phyloP scores from a whole-genome alignment of 805 yeast species.

The Ogataea henricii region DNA sequence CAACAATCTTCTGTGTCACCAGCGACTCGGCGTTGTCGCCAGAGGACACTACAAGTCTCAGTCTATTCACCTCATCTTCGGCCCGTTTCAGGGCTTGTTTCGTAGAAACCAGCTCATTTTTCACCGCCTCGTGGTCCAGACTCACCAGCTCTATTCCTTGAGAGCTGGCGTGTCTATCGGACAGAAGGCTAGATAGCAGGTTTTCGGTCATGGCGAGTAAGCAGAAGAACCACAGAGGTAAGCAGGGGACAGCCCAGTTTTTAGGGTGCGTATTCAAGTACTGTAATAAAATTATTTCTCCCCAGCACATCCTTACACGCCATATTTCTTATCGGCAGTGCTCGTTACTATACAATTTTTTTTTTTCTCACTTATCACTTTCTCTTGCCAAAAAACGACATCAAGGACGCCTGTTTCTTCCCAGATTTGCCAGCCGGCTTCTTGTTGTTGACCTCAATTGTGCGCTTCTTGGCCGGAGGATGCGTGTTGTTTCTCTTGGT shows the following conservation, averaged over 20 bases:
- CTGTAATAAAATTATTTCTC: no score
- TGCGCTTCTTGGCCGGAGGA: conserved; percentile 17
- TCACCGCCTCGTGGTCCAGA: neutral
- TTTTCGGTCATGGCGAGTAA: no score
- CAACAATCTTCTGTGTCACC: neutral
- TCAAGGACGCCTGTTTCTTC: conserved; percentile 32
- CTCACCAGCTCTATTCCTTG: neutral
- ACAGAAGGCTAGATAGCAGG: no score
- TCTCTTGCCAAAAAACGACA: conserved; percentile 37
- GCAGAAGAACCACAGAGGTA: no score
- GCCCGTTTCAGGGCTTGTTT: neutral
- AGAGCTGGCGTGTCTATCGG: neutral
- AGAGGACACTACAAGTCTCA: neutral
- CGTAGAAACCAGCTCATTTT: neutral
- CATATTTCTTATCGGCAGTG: no score
- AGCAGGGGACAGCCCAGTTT: no score
- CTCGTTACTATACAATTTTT: no score
- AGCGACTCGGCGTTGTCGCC: neutral
- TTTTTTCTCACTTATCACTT: conserved; percentile 8
- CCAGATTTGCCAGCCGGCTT: conserved; percentile 5
- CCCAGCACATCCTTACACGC: no score
- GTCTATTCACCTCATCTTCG: neutral
- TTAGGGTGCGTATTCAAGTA: no score
- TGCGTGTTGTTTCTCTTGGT: conserved; percentile 12
- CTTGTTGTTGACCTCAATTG: conserved; percentile 11